Evolutionary conservation across 2,329 filamentous ascomycete species (phyloP).

Genomic region (Ceratocystis huliohia): DNA sequence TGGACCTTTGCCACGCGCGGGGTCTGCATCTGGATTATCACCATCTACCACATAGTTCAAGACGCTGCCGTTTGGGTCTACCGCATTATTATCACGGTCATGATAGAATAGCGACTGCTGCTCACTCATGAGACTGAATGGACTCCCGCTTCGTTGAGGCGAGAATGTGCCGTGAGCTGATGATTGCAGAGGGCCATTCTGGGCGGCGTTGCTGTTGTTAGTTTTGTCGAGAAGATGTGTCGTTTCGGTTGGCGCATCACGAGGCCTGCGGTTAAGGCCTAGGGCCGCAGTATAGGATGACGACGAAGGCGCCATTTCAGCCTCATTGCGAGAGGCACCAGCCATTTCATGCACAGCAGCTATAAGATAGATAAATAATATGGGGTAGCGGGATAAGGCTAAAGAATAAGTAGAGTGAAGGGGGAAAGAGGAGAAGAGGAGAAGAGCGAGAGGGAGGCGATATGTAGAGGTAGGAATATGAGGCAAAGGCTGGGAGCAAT

Average conservation of each 20-base stretch:
- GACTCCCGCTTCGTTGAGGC: neutral
- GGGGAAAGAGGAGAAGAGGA: neutral
- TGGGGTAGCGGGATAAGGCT: neutral
- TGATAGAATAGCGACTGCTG: slow-evolving; percentile 8
- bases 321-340: neutral
- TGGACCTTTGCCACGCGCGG: neutral
- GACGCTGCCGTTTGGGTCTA: neutral
- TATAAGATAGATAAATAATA: neutral
- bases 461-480: too few species aligned
- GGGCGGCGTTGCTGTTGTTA: neutral
- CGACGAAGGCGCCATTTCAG: neutral
- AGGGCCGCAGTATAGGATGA: neutral
- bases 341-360: neutral
- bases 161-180: slow-evolving; percentile 8
- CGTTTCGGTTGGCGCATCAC: slow-evolving; percentile 9
- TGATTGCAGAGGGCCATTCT: neutral
- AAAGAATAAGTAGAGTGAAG: neutral
- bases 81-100: neutral
- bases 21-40: neutral
- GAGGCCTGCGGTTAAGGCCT: neutral
- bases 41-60: slow-evolving; percentile 6
- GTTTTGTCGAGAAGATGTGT: slow-evolving; percentile 9
- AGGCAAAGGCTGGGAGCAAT: too few species aligned
- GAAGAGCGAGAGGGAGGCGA: too few species aligned
- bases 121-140: slow-evolving; percentile 16